Base-by-base conservation (phyloP, 495 filamentous ascomycete genomes). In the Penicillium longicatenatum region DNA sequence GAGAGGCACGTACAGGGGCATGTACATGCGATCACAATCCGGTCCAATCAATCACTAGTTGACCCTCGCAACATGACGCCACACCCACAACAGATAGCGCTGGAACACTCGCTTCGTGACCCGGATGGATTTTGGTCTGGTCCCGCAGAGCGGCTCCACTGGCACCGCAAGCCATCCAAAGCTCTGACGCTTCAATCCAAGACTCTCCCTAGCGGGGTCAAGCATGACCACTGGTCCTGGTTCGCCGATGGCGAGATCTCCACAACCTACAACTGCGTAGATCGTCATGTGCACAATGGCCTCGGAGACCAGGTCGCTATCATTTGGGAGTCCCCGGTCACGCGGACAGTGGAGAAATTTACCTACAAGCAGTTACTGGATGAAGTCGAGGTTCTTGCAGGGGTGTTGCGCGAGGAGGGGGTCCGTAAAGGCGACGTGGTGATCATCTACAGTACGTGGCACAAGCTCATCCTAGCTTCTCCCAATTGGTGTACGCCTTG, bases 211-310 rank as follows among this genome's bases (percentile, higher is more conserved):
- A 79, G 72, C 54, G 82, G 80, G 6, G 65, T 65, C 47, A 67
- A 61, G 29, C 80, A 88, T 61, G 70, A 75, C 24, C 74, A 87
- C 64, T 97, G 91, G 89, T 82, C 83, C 30, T 97, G 92, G 93
- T 97, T 97, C 61, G 85, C 91, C 0, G 90, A 84, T 54, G 93
- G 93, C 46, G 86, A 93, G 74, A 89, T 97, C 65, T 95, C 90
- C 24, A 96, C 92, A 0, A 87, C 86, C 50, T 96, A 89, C 72
- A 97, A 97, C 67, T 94, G 92, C 63, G 75, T 97, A 29, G 93
- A 96, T 69, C 81, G 93, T 19, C 93, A 97, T 71, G 91, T 97
- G 16, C 74, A 85, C 19, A 81, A 80, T 8, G 91, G 92, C 17
- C 76, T 85, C 57, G 93, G 92, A 10, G 83, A 87, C 16, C 73